Evolutionary conservation across 202 grass and related monocot genomes (phyloP).

Genomic region (Brachypodium distachyon): DNA sequence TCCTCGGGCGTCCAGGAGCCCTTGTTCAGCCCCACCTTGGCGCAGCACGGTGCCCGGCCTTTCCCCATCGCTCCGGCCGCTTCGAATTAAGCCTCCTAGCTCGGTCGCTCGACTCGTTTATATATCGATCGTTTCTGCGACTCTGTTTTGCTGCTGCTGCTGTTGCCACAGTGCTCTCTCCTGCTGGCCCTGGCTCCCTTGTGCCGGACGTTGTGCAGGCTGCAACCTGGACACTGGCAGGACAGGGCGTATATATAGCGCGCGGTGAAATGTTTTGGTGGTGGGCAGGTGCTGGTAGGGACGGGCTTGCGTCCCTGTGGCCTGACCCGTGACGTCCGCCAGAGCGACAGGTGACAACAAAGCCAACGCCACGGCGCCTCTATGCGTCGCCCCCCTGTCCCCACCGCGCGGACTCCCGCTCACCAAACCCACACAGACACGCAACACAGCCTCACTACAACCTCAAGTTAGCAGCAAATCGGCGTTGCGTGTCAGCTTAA

Average conservation of each 20-base stretch:
- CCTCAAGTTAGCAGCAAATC: no score
- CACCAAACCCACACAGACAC: constrained; percentile 29
- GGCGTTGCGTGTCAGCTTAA: not conserved
- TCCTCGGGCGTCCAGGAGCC: constrained; percentile 78
- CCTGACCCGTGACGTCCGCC: not conserved
- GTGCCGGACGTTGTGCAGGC: not conserved
- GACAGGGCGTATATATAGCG: constrained; percentile 15
- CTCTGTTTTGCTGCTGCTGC: not conserved
- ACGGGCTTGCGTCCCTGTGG: not conserved
- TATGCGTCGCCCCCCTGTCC: not conserved
- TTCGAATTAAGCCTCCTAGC: no score
- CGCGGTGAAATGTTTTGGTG: not conserved
- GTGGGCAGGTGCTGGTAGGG: not conserved
- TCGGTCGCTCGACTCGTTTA: no score
- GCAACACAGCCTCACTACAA: no score
- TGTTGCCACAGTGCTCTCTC: not conserved
- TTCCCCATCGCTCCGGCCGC: constrained; percentile 28
- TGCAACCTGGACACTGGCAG: constrained; percentile 7
- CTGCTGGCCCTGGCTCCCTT: no score
- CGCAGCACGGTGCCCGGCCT: constrained; percentile 75
- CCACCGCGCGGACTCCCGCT: not conserved
- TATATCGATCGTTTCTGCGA: no score
- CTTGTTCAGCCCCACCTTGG: constrained; percentile 75
- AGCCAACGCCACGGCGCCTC: not conserved
- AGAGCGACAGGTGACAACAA: not conserved